Evolutionary conservation across 2,329 filamentous ascomycete species (phyloP).

Genomic region (Epichloe baconii): DNA sequence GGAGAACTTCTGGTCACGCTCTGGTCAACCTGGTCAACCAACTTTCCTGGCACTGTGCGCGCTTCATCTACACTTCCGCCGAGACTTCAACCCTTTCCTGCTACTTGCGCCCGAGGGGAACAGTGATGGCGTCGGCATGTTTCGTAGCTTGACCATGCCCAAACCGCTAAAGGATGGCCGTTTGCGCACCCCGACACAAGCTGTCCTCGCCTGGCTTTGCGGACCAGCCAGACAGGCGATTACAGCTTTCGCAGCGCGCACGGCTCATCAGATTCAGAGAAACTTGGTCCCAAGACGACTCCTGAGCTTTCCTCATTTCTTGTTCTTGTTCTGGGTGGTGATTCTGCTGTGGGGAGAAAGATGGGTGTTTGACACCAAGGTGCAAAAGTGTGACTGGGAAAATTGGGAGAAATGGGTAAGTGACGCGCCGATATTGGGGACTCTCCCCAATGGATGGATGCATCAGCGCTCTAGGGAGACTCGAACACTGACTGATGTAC

Average conservation of each 20-base stretch:
- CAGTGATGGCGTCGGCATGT: conserved; percentile 21
- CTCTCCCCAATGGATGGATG: too few relatives aligned
- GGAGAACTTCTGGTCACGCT: too few relatives aligned
- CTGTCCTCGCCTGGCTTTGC: conserved; percentile 21
- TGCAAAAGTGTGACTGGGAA: conserved; percentile 66
- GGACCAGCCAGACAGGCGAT: conserved; percentile 27
- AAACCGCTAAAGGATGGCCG: conserved; percentile 4
- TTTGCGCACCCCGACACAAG: background rate
- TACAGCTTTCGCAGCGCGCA: conserved; percentile 17
- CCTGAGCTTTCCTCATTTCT: conserved; percentile 49
- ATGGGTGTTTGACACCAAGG: conserved; percentile 57
- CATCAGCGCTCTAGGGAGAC: too few relatives aligned
- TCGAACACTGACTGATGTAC: background rate
- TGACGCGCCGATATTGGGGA: background rate
- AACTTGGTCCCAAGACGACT: conserved; percentile 39
- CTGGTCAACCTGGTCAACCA: too few relatives aligned
- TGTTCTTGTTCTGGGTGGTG: conserved; percentile 63
- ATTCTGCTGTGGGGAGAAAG: conserved; percentile 77
- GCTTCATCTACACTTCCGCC: background rate
- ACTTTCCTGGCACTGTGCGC: background rate
- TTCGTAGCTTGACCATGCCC: conserved; percentile 3
- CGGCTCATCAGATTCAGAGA: conserved; percentile 15
- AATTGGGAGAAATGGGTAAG: conserved; percentile 89
- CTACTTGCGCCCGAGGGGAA: background rate
- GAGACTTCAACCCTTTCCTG: background rate